Conservation (phyloP, 768 basidiomycete species). For the Infundibulicybe gibba region DNA sequence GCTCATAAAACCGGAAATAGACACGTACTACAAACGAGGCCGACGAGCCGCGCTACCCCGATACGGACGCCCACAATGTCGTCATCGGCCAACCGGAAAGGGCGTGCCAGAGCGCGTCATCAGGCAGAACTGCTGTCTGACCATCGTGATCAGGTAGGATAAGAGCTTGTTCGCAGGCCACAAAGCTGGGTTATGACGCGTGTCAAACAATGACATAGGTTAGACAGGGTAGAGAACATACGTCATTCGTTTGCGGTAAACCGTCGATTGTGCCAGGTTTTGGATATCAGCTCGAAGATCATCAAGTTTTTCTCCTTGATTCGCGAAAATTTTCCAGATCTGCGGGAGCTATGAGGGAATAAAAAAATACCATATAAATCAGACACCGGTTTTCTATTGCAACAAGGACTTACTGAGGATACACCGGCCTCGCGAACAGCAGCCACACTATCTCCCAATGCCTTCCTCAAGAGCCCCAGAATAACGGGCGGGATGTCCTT, state of each 20-base stretch:
- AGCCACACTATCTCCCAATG: slow-evolving; percentile 76
- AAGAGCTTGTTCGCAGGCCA: slow-evolving; percentile 70
- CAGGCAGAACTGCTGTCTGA: slow-evolving; percentile 31
- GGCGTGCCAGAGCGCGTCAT: slow-evolving; percentile 50
- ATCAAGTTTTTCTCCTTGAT: slow-evolving; percentile 27
- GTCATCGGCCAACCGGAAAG: slow-evolving; percentile 61
- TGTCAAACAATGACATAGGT: not conserved
- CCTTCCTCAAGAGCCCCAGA: slow-evolving; percentile 51
- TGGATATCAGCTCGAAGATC: slow-evolving; percentile 37
- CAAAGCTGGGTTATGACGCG: slow-evolving; percentile 47
- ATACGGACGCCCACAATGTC: slow-evolving; percentile 82
- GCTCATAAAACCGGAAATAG: not conserved
- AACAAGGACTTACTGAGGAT: slow-evolving; percentile 45
- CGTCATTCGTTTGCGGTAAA: slow-evolving; percentile 69
- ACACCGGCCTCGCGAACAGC: slow-evolving; percentile 81
- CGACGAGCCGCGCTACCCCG: slow-evolving; percentile 73
- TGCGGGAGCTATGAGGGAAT: slow-evolving; percentile 40
- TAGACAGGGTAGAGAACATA: slow-evolving; percentile 29
- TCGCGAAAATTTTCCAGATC: slow-evolving; percentile 37
- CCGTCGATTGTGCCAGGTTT: slow-evolving; percentile 39
- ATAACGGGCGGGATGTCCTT: slow-evolving; percentile 42
- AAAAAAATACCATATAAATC: not conserved
- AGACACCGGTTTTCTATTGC: not conserved
- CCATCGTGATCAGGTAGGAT: slow-evolving; percentile 30
- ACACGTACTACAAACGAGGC: slow-evolving; percentile 48